Conservation (phyloP, 106 monocot species). For the Dioscorea zingiberensis region DNA sequence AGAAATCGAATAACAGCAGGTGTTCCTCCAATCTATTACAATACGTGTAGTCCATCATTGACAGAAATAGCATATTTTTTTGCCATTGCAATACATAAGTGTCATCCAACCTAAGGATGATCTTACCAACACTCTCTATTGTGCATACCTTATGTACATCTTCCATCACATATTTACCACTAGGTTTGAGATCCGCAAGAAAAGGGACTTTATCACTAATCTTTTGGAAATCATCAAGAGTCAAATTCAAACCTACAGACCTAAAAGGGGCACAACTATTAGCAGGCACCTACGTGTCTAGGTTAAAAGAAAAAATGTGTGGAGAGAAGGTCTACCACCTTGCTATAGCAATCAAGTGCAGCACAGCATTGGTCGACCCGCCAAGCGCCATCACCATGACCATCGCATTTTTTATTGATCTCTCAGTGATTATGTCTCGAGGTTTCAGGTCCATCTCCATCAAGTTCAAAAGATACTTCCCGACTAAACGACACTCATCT, state of each 20-base stretch:
- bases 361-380: slow-evolving; percentile 97
- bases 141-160: slow-evolving; percentile 79
- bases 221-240: slow-evolving; percentile 97
- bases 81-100: neutral
- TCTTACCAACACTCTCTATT: too few species aligned
- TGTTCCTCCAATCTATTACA: slow-evolving; percentile 78
- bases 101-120: neutral
- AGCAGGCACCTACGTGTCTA: neutral
- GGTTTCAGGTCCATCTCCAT: slow-evolving; percentile 97
- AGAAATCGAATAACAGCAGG: slow-evolving; percentile 89
- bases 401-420: slow-evolving; percentile 89
- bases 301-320: too few species aligned
- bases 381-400: slow-evolving; percentile 96
- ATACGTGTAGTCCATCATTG: neutral
- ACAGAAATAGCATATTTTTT: too few species aligned
- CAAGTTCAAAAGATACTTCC: slow-evolving; percentile 78
- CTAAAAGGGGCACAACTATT: slow-evolving; percentile 29
- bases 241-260: slow-evolving; percentile 82
- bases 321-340: slow-evolving; percentile 34
- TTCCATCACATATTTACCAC: slow-evolving; percentile 99
- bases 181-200: slow-evolving; percentile 98
- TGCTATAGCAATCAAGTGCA: slow-evolving; percentile 98
- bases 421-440: slow-evolving; percentile 88
- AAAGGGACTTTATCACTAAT: slow-evolving; percentile 85
- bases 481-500: slow-evolving; percentile 88